A percentile compares a stretch with the other conserved stretches of the same genome.
These are phyloP conservation scores for Sugiyamaella americana DNA, from an alignment of 805 yeast species.

Conservation along the genomic window DNA sequence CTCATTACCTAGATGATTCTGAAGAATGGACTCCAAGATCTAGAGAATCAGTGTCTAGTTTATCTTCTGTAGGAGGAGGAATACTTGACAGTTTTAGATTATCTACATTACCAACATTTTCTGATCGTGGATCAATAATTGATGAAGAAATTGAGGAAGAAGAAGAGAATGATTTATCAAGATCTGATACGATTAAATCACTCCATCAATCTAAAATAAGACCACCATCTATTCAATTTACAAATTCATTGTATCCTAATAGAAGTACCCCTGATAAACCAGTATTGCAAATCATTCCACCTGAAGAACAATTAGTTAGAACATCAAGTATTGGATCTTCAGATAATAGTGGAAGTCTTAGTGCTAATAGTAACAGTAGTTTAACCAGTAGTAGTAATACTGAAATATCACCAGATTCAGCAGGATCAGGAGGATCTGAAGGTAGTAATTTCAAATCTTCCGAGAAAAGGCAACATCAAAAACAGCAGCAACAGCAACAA, in stretches of 20 bases:
- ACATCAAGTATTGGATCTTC: background rate
- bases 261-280: background rate
- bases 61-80: slow-evolving; percentile 18
- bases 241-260: background rate
- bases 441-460: background rate
- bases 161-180: background rate
- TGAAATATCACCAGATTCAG: background rate
- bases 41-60: slow-evolving; percentile 13
- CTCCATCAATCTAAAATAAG: too few species aligned
- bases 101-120: slow-evolving; percentile 17
- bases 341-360: background rate
- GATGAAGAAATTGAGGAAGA: background rate
- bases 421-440: background rate
- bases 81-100: slow-evolving; percentile 24
- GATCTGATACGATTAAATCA: too few species aligned
- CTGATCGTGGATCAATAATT: background rate
- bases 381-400: background rate
- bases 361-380: background rate
- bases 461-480: too few species aligned
- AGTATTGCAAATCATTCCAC: background rate
- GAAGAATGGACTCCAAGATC: slow-evolving; percentile 3
- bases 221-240: background rate
- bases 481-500: too few species aligned
- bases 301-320: too few species aligned
- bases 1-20: too few species aligned